phyloP scores from a whole-genome alignment of 1,284 basidiomycete genomes.

The Cryptococcus deneoformans region DNA sequence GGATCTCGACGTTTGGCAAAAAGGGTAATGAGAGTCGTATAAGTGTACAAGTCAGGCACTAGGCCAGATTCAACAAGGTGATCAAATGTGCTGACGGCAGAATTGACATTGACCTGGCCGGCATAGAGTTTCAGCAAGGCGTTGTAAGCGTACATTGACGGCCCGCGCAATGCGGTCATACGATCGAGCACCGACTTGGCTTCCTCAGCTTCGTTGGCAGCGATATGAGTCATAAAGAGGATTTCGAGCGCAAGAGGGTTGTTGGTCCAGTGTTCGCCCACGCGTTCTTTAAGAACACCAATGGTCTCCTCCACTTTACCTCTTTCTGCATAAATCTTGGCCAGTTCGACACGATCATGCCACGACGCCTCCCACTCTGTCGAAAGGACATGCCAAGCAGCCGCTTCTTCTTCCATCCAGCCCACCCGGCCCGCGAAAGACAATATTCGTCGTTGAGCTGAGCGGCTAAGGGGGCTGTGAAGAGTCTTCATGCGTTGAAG shows the following conservation, averaged over 20 bases:
- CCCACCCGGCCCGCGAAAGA: conserved; percentile 4
- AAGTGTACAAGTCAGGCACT: conserved; percentile 58
- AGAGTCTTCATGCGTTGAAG: conserved; percentile 1
- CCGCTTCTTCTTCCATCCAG: conserved; percentile 9
- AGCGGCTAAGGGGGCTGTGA: neutral
- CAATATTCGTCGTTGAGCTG: conserved; percentile 5
- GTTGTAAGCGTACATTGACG: conserved; percentile 42
- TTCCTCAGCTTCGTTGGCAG: conserved; percentile 12
- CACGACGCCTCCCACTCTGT: conserved; percentile 1
- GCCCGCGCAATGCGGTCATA: conserved; percentile 8
- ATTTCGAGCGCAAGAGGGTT: conserved; percentile 11
- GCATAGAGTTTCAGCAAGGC: conserved; percentile 63
- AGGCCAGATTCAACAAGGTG: conserved; percentile 60
- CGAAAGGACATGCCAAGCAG: conserved; percentile 9
- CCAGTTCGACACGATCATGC: conserved; percentile 4
- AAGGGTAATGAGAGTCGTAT: conserved; percentile 67
- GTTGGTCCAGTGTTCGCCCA: neutral
- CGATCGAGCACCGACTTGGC: conserved; percentile 15
- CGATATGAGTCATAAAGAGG: conserved; percentile 22
- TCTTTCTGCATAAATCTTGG: conserved; percentile 3
- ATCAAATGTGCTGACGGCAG: conserved; percentile 60
- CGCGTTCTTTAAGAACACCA: neutral
- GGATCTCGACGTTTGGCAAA: conserved; percentile 69
- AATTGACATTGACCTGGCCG: conserved; percentile 57
- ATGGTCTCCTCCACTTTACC: conserved; percentile 9